These are phyloP conservation scores for Calocera viscosa DNA, from an alignment of 768 basidiomycete species.

Conservation along the genomic window DNA sequence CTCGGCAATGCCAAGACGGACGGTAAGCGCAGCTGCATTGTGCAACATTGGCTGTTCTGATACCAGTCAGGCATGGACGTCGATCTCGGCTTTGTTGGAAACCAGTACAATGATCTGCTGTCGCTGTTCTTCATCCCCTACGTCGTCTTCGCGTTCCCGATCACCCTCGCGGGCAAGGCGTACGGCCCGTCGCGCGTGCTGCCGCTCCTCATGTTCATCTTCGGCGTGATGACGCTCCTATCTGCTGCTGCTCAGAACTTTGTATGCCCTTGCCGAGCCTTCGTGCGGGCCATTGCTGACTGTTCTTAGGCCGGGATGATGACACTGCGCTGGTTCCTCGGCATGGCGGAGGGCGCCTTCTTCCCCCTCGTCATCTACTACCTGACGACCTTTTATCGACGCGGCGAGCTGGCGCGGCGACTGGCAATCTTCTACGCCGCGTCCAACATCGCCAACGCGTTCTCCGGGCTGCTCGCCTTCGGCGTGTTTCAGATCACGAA, in stretches of 20 bases:
- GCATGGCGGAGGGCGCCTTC: conserved; percentile 41
- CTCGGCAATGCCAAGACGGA: conserved; percentile 43
- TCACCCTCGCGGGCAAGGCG: conserved; percentile 38
- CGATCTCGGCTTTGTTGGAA: conserved; percentile 30
- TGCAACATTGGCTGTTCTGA: too few species aligned
- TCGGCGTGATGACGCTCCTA: conserved; percentile 36
- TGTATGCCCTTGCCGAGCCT: conserved; percentile 12
- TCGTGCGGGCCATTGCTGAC: too few species aligned
- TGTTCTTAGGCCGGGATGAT: conserved; percentile 29
- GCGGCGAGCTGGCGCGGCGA: conserved; percentile 40
- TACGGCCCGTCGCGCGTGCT: conserved; percentile 38
- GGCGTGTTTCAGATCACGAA: conserved; percentile 40
- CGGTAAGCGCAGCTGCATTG: too few species aligned
- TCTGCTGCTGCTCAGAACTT: conserved; percentile 38
- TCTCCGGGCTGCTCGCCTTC: conserved; percentile 33
- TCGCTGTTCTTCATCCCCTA: conserved; percentile 14
- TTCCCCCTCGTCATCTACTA: conserved; percentile 38
- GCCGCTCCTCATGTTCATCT: conserved; percentile 40
- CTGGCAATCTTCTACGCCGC: conserved; percentile 40
- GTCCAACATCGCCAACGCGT: conserved; percentile 17
- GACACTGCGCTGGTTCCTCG: conserved; percentile 39
- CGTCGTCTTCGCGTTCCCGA: conserved; percentile 37
- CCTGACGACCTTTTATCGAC: conserved; percentile 39
- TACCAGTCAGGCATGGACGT: conserved; percentile 29
- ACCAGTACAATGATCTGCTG: conserved; percentile 41